These are phyloP conservation scores for Paxillus involutus DNA, from an alignment of 768 basidiomycete species.

Conservation along the genomic window DNA sequence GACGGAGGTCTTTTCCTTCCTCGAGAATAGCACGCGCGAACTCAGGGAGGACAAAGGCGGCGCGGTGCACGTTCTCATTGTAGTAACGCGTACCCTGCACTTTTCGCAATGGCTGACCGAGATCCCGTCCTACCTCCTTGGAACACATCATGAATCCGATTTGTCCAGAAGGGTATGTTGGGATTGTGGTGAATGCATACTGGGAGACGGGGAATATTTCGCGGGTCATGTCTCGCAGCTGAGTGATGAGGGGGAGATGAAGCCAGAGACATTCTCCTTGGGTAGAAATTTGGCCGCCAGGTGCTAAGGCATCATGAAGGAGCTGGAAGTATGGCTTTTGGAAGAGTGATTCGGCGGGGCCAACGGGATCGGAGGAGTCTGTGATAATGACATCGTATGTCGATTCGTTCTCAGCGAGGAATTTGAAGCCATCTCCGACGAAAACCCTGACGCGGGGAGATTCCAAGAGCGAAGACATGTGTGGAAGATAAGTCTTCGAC, in stretches of 20 bases:
- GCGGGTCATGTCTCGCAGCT: slow-evolving; percentile 67
- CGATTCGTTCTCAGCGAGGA: slow-evolving; percentile 82
- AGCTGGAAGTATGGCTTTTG: slow-evolving; percentile 97
- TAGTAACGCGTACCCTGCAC: slow-evolving; percentile 81
- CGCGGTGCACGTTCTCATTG: slow-evolving; percentile 74
- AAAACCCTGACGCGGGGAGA: slow-evolving; percentile 81
- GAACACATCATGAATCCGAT: slow-evolving; percentile 94
- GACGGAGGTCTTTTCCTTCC: slow-evolving; percentile 68
- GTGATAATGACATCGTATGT: slow-evolving; percentile 98
- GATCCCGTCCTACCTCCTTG: slow-evolving; percentile 66
- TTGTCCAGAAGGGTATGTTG: slow-evolving; percentile 97
- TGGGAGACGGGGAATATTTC: slow-evolving; percentile 77
- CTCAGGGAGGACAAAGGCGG: slow-evolving; percentile 91
- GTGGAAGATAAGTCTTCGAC: slow-evolving; percentile 89
- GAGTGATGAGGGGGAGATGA: slow-evolving; percentile 83
- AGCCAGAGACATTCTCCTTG: slow-evolving; percentile 97
- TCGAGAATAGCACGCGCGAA: slow-evolving; percentile 77
- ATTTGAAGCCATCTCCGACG: slow-evolving; percentile 97
- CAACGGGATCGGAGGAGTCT: slow-evolving; percentile 97
- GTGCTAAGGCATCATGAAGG: slow-evolving; percentile 83
- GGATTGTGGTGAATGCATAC: slow-evolving; percentile 96
- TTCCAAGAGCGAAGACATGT: slow-evolving; percentile 84
- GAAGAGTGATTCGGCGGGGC: slow-evolving; percentile 92
- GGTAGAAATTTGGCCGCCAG: slow-evolving; percentile 91
- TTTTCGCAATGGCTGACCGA: slow-evolving; percentile 71